Percentiles rank a stretch among this genome's conserved stretches.
Conservation (phyloP, 176 grass and related monocot genomes). For the Puccinellia tenuiflora region DNA sequence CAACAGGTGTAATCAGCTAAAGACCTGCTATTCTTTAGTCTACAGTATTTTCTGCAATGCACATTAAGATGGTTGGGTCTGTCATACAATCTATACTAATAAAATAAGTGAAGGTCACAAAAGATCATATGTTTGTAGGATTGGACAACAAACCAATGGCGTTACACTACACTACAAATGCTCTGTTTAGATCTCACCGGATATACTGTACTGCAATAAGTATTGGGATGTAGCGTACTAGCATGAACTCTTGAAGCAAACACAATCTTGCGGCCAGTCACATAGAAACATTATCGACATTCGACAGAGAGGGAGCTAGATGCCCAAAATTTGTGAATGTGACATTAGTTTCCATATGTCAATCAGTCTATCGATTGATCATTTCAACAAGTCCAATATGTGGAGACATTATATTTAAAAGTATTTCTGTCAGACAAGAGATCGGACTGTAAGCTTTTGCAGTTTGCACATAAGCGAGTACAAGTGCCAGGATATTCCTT, state of each 20-base stretch:
- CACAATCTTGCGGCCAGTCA: neutral
- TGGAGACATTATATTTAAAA: neutral
- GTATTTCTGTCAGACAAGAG: neutral
- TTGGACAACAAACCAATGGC: neutral
- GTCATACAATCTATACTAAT: neutral
- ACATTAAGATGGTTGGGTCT: neutral
- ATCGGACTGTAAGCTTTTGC: neutral
- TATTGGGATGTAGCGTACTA: neutral
- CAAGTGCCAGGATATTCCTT: neutral
- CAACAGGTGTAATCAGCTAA: neutral
- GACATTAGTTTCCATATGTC: neutral
- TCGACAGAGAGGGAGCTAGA: neutral
- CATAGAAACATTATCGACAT: neutral
- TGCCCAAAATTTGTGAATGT: neutral
- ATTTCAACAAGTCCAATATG: neutral
- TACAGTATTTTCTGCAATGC: neutral
- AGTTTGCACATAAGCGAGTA: neutral
- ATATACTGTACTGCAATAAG: neutral
- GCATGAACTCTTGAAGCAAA: neutral
- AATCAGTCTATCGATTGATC: neutral
- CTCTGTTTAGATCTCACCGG: neutral
- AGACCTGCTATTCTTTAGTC: neutral
- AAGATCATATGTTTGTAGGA: neutral
- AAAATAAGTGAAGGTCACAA: constrained; percentile 7
- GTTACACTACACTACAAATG: constrained; percentile 15